These are phyloP conservation scores for Metschnikowia cubensis DNA, from an alignment of 805 yeast genomes.

Conservation along the genomic window DNA sequence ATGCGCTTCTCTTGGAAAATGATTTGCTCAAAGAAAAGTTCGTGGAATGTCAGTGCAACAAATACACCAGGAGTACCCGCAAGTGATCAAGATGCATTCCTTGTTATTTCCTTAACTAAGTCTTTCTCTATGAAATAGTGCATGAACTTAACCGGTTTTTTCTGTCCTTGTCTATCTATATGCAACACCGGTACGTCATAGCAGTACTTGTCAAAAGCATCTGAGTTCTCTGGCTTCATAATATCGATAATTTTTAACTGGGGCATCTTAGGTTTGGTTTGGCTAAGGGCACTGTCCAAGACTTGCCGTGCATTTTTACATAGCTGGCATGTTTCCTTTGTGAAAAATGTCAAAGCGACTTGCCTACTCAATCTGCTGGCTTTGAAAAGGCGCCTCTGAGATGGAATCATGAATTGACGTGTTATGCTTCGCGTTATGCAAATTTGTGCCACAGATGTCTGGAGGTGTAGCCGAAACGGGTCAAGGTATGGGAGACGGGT, in stretches of 20 bases:
- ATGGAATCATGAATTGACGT: slow-evolving; percentile 2
- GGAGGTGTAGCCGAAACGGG: background rate
- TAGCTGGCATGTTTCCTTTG: slow-evolving; percentile 65
- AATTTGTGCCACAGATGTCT: background rate
- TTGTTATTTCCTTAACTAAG: slow-evolving; percentile 20
- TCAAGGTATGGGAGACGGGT: background rate
- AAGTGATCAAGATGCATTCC: background rate
- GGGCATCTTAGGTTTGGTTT: slow-evolving; percentile 24
- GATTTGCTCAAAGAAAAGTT: slow-evolving; percentile 1
- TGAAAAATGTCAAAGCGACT: slow-evolving; percentile 50
- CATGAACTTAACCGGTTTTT: slow-evolving; percentile 57
- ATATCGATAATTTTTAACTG: slow-evolving; percentile 51
- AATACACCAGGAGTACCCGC: background rate
- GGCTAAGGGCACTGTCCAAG: slow-evolving; percentile 39
- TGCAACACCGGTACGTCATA: slow-evolving; percentile 80
- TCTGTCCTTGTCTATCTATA: slow-evolving; percentile 47
- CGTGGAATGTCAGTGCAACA: background rate
- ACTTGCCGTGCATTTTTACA: slow-evolving; percentile 62
- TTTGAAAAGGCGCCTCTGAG: slow-evolving; percentile 4
- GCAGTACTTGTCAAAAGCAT: slow-evolving; percentile 70
- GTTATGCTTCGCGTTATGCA: background rate
- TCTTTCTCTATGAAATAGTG: slow-evolving; percentile 59
- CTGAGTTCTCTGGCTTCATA: slow-evolving; percentile 51
- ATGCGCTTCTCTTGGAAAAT: slow-evolving; percentile 6
- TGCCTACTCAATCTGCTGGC: slow-evolving; percentile 4